Base-by-base conservation (phyloP, 163 green algal genomes). In the Scenedesmus sp. region DNA sequence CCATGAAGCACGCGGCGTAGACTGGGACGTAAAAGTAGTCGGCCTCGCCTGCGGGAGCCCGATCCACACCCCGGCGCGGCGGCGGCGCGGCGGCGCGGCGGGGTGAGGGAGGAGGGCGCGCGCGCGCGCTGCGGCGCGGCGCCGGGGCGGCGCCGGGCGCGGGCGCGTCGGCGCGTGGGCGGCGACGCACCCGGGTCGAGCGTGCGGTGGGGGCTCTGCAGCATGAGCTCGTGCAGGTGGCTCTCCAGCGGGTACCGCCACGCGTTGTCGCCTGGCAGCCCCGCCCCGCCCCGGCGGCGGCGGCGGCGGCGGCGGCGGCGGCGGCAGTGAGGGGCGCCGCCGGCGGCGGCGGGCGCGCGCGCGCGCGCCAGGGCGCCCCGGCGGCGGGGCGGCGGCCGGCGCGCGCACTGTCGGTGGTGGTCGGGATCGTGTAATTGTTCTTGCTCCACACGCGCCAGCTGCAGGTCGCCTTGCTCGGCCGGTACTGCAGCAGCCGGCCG, bases 1-100 rank as follows among this genome's bases (percentile, higher is more conserved):
- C 80, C 22, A 91, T 82, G 18, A 89, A 82, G 75, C 89, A 94
- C 13, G 60, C 54, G 1, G 83, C 73, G 47, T 90, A 92, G 20
- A 89, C 70, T 0, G 91, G 91, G 31, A 94, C 75, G 65, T 91
- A 96, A 67, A 95, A 96, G 39, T 89, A 94, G 81, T 96, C 91
- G 1, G 91, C 89, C 63, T 91, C 87, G 57, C n/a, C n/a, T n/a
- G n/a, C n/a, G n/a, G n/a, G n/a, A n/a, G 93, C 90, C 13, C 45
- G 14, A n/a, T n/a, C n/a, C n/a, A n/a, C n/a, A n/a, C n/a, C n/a
- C n/a, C n/a, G n/a, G n/a, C n/a, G n/a, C n/a, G n/a, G n/a, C n/a
- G n/a, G n/a, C n/a, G n/a, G n/a, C n/a, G n/a, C n/a, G n/a, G n/a
- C n/a, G n/a, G n/a, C n/a, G n/a, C n/a, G n/a, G n/a, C n/a, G n/a